Base-by-base conservation (phyloP, 306 rosid genomes). In the Trichosanthes truncata region DNA sequence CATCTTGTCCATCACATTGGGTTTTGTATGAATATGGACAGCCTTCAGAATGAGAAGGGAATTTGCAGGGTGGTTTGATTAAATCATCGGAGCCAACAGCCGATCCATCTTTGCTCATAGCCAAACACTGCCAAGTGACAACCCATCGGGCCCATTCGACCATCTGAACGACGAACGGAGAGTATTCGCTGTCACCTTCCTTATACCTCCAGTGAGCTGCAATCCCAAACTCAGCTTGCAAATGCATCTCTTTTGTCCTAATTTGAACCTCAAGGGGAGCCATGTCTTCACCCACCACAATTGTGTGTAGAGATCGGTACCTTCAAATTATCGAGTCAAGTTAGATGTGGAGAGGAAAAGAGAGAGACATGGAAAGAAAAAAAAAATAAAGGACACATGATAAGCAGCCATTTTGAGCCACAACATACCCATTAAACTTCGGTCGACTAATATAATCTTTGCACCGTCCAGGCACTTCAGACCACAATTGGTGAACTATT, bases 131-230 rank as follows among this genome's bases (percentile, higher is more conserved):
- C 97, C 99, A 95, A 26, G 94, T 93, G 71, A 95, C 90, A 31
- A 93, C 93, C 98, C 97, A 95, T 68, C 97, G 91, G 45, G 96
- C 99, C 97, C 99, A 93, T 85, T 95, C 97, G 4, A 95, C 94
- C 99, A 93, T 93, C 91, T 93, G 97, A 80, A 95, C 94, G 77
- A 93, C 97, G 78, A 90, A 91, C 1, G 96, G 88, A 26, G 97
- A 83, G 80, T 87, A 96, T 85, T 90, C 89, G 81, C 97, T 84
- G 60, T 95, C 96, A 26, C 95, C 97, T 88, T 95, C 99, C 87
- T 95, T 95, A 83, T 95, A 95, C 75, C 99, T 90, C 99, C 99
- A 95, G 83, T 95, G 99, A 73, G 99, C 99, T 45, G 99, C 99
- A 83, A 95, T 88, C 81, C 99, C 99, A 82, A 87, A 93, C 81